Evolutionary conservation across 768 basidiomycete genomes (phyloP), one percentile per base, ranked within the genome.

Genomic region (Trametes gibbosa): DNA sequence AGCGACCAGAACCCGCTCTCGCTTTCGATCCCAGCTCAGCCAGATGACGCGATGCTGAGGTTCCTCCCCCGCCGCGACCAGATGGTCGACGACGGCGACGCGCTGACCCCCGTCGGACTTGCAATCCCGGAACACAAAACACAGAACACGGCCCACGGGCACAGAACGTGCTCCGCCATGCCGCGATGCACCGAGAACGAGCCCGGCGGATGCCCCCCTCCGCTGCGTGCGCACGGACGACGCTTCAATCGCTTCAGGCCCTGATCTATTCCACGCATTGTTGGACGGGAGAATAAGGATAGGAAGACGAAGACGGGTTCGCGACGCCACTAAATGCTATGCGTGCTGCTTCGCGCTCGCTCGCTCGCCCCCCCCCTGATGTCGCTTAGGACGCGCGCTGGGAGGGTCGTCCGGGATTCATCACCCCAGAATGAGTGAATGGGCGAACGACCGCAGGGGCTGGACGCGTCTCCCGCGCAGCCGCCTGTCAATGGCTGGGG

Each of bases 381-480:
- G 50, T 50, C 50, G 50, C 34, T 39, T 50, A 37, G 17, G 34
- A 10, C 48, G 23, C 19, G 4, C 24, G n/a, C n/a, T n/a, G n/a
- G n/a, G n/a, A n/a, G n/a, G n/a, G 23, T 13, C 45, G 23, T 12
- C 5, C 45, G 10, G 12, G 45, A 19, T 13, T 25, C 23, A 13
- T 14, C 32, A 58, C 57, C 57, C 57, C 57, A 52, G 50, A 58
- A 58, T 46, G 42, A 35, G 19, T 50, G 49, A 58, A 45, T 46
- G 23, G 50, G 17, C 45, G 54, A 48, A 56, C 35, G 21, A 34
- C 32, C 32, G 34, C n/a, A 32, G 53, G 21, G 23, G 25, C 19
- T 17, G 42, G 5, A 4, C 10, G 29, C 10, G 5, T 32, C 29
- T 32, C 29, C 29, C 29, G 29, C 29, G 29, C 29, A 32, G 29